These are phyloP conservation scores for Salix viminalis DNA, from an alignment of 345 rosid genomes.

Conservation along the genomic window DNA sequence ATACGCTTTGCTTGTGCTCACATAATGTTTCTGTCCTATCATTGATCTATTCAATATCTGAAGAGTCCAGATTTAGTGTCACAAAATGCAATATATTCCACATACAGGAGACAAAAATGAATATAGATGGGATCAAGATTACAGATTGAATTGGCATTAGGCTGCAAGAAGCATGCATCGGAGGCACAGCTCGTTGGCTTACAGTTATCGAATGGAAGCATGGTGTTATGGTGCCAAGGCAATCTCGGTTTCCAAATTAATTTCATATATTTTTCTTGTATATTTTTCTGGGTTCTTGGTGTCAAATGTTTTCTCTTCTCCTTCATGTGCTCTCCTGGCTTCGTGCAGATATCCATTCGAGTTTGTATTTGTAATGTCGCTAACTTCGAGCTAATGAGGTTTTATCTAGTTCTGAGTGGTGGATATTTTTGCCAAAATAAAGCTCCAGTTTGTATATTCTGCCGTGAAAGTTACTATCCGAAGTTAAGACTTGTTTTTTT, in stretches of 20 bases:
- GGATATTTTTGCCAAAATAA: too few relatives aligned
- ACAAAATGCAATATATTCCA: neutral
- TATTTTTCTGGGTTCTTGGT: conserved; percentile 2
- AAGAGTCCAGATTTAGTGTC: neutral
- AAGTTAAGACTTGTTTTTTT: neutral
- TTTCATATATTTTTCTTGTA: conserved; percentile 9
- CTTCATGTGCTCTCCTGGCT: neutral
- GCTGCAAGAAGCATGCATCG: conserved; percentile 17
- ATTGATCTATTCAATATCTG: conserved; percentile 5
- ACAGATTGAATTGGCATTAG: neutral
- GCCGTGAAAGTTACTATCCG: neutral
- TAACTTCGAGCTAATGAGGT: neutral
- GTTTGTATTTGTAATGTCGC: conserved; percentile 9
- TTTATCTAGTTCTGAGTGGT: neutral
- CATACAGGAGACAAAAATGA: neutral
- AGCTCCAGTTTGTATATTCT: neutral
- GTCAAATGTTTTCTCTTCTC: conserved; percentile 11
- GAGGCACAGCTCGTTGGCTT: neutral
- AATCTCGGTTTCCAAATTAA: neutral
- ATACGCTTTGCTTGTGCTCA: conserved; percentile 14
- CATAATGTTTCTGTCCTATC: conserved; percentile 7
- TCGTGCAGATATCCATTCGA: conserved; percentile 16
- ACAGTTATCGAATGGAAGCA: conserved; percentile 2
- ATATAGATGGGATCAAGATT: neutral
- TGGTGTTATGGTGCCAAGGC: conserved; percentile 5